These are phyloP conservation scores for Gossypium stocksii DNA, from an alignment of 345 rosid species.

Conservation along the genomic window DNA sequence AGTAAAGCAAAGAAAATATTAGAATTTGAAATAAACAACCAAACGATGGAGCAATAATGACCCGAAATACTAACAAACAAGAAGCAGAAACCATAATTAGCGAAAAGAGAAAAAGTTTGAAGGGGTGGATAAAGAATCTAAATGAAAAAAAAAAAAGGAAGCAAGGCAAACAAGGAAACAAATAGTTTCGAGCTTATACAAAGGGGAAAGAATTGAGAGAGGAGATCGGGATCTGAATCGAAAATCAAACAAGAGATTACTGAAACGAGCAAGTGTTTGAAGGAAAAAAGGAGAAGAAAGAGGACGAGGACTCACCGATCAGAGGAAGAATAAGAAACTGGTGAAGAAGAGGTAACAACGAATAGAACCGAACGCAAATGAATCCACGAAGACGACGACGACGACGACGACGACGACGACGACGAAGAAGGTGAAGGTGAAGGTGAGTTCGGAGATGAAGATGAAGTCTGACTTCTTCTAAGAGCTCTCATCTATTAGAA, in stretches of 20 bases:
- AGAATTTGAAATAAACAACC: constrained; percentile 2
- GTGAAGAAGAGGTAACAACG: constrained; percentile 75
- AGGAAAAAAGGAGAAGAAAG: neutral
- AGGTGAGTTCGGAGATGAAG: constrained; percentile 63
- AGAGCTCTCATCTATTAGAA: constrained; percentile 77
- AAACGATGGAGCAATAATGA: neutral
- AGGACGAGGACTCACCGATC: constrained; percentile 64
- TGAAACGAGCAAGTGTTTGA: constrained; percentile 10
- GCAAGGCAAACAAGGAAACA: neutral
- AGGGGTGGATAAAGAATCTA: neutral
- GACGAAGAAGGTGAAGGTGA: constrained; percentile 26
- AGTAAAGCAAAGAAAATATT: neutral
- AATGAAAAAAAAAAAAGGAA: neutral
- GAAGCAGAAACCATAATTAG: neutral
- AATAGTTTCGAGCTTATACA: neutral
- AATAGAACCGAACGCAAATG: constrained; percentile 87
- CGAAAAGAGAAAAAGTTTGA: neutral
- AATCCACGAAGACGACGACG: constrained; percentile 68
- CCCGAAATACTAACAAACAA: neutral
- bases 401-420: constrained; percentile 37
- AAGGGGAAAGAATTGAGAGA: constrained; percentile 11
- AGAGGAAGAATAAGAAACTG: constrained; percentile 67
- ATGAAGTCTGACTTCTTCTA: constrained; percentile 61
- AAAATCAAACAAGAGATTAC: constrained; percentile 9
- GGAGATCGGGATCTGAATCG: constrained; percentile 31